phyloP scores from a whole-genome alignment of 164 flowering plant species.

The Sextonia rubra region DNA sequence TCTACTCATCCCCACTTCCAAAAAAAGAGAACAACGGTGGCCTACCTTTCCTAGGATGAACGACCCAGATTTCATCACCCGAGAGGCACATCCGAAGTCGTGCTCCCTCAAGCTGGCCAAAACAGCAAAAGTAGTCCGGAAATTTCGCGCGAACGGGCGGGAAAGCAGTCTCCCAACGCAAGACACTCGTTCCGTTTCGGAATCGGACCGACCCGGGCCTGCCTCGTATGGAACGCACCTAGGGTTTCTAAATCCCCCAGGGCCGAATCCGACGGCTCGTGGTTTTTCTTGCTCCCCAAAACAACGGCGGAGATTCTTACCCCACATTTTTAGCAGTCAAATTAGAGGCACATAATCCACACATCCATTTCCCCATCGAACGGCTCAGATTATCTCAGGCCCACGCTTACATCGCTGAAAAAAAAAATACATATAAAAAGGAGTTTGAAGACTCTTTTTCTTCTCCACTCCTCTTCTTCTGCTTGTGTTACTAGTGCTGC shows the following conservation, averaged over 20 bases:
- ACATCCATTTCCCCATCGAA: not conserved
- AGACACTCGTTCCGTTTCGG: too few species aligned
- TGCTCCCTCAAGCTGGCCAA: not conserved
- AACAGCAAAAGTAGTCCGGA: not conserved
- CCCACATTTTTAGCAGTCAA: not conserved
- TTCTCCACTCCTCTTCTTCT: too few species aligned
- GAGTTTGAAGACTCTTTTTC: too few species aligned
- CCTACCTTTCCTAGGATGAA: too few species aligned
- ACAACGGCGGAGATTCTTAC: not conserved
- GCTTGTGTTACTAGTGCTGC: too few species aligned
- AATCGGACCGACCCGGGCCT: not conserved
- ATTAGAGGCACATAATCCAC: not conserved
- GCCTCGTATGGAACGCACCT: not conserved
- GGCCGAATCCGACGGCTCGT: not conserved
- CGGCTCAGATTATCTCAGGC: slow-evolving; percentile 8
- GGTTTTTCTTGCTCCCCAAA: not conserved
- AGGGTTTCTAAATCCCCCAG: not conserved
- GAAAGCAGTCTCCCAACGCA: slow-evolving; percentile 5
- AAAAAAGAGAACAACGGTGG: too few species aligned
- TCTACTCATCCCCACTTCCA: too few species aligned
- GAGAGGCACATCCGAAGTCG: not conserved
- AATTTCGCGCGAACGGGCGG: slow-evolving; percentile 11
- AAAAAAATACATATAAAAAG: too few species aligned
- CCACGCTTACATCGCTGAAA: not conserved
- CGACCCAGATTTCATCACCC: too few species aligned